phyloP scores from a whole-genome alignment of 1,139 yeast species.

The Yueomyces sp. region DNA sequence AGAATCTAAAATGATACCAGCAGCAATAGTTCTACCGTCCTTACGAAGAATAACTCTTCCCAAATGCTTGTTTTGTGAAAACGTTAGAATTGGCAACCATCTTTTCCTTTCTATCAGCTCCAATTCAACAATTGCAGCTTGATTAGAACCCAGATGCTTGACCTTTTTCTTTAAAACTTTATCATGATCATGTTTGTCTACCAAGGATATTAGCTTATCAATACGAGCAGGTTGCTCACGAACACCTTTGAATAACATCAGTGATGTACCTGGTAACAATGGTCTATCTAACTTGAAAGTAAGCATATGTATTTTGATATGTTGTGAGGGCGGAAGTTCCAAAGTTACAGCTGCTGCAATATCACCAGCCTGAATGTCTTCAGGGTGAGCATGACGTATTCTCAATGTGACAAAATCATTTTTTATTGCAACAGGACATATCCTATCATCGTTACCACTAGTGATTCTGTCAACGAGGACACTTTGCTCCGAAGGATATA shows the following conservation, averaged over 20 bases:
- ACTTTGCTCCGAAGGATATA: constrained; percentile 42
- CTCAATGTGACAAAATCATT: constrained; percentile 61
- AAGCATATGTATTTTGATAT: constrained; percentile 43
- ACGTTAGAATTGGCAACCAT: constrained; percentile 50
- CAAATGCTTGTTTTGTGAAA: constrained; percentile 45
- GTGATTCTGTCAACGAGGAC: constrained; percentile 34
- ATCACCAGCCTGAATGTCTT: constrained; percentile 62
- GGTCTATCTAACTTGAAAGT: constrained; percentile 68
- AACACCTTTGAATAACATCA: constrained; percentile 73
- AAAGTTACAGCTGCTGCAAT: constrained; percentile 42
- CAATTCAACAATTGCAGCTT: constrained; percentile 59
- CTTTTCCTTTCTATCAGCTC: constrained; percentile 37
- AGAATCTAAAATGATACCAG: constrained; percentile 45
- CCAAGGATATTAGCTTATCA: constrained; percentile 39
- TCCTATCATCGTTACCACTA: constrained; percentile 20
- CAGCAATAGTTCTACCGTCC: constrained; percentile 82
- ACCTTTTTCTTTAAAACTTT: constrained; percentile 38
- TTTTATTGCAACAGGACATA: constrained; percentile 37
- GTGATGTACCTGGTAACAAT: constrained; percentile 68
- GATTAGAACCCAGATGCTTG: constrained; percentile 62
- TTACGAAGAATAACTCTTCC: constrained; percentile 79
- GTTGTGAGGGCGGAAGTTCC: constrained; percentile 35
- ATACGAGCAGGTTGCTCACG: constrained; percentile 66
- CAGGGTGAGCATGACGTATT: constrained; percentile 37
- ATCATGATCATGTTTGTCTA: constrained; percentile 32